Conservation (phyloP, 2,329 filamentous ascomycete species). For the Biscogniauxia sp. region DNA sequence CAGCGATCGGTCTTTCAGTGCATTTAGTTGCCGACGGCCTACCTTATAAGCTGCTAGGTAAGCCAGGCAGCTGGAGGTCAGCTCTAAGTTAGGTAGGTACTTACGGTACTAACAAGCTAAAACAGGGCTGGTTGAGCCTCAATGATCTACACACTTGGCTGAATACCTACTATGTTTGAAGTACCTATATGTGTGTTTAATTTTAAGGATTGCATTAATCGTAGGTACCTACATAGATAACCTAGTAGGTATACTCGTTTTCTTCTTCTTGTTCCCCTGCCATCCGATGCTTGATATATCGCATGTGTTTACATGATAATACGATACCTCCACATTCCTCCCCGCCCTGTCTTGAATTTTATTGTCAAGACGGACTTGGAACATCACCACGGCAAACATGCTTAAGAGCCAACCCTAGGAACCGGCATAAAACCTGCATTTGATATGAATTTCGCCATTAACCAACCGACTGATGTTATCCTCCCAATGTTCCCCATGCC, state of each 20-base stretch:
- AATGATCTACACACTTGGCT: background rate
- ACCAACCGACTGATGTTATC: background rate
- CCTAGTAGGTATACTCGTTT: background rate
- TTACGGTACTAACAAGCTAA: background rate
- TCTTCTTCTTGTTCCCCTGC: background rate
- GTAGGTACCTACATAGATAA: background rate
- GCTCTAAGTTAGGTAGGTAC: background rate
- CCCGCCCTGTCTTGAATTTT: background rate
- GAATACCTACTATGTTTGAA: no score
- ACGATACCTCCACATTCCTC: background rate
- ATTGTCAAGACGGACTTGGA: background rate
- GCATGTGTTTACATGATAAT: no score
- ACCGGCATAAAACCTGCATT: background rate
- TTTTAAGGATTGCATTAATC: no score
- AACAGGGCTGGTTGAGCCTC: slow-evolving; percentile 15
- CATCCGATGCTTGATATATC: background rate
- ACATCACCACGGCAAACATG: background rate
- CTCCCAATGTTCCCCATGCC: background rate
- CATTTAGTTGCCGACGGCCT: background rate
- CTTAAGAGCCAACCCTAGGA: background rate
- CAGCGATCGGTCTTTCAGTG: background rate
- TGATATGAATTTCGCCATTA: background rate
- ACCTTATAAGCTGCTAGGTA: background rate
- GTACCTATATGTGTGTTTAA: background rate
- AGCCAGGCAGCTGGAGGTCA: background rate